Evolutionary conservation across 1,139 yeast species (phyloP), one percentile per base, ranked within the genome.

Genomic region (Blastobotrys capitulatus): DNA sequence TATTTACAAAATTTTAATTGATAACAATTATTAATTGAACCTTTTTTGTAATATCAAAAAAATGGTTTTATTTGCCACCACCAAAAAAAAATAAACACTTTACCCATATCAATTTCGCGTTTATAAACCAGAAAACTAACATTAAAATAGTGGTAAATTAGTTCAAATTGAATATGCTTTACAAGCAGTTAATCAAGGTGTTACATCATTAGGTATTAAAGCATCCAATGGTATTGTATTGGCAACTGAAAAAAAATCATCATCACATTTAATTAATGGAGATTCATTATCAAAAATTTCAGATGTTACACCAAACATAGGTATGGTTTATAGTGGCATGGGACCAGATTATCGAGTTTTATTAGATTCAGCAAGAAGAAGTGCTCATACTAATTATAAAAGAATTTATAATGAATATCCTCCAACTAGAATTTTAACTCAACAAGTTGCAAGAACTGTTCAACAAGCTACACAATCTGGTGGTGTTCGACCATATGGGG

Each of bases 401-500:
- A 79, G 96, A 64, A 76, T 90, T 56, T 94, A 92, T 71, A 90
- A 92, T 66, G 97, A 92, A 69, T 87, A 92, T 67, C 98, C 98
- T 6, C 97, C 98, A 42, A 95, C 96, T 6, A 85, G 88, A 65
- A 86, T 92, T 58, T 75, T 94, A 63, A 97, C 92, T 25, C 90
- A 92, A 59, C 97, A 92, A 65, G 82, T 94, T 56, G 98, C 98
- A 51, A 86, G 86, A 65, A 85, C 89, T 49, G 94, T 94, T 88
- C 99, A 94, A 70, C 97, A 92, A 69, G 92, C 96, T 25, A 94
- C 99, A 1, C 99, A 94, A 68, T 83, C 90, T 44, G 98, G 97
- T 51, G 99, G 97, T 66, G 96, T 92, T 55, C 80, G 99, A 66
- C 99, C 99, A 19, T 92, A 83, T 67, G 99, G 99, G 51, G 97